Evolutionary conservation across 2,329 filamentous ascomycete species (phyloP).

Genomic region (Diatrype stigma): DNA sequence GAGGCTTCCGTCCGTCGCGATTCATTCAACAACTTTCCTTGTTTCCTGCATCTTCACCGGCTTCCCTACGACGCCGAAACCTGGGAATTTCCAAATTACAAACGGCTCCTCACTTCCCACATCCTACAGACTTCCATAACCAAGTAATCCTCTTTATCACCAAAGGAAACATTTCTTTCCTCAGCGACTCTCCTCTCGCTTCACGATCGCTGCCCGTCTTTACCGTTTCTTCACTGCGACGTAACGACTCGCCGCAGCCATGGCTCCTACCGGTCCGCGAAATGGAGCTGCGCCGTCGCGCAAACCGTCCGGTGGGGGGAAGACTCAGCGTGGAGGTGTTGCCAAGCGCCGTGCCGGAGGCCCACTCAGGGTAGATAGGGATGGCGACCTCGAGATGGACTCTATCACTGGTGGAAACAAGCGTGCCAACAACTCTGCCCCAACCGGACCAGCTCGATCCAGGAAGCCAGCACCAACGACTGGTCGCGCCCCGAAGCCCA

Average conservation of each 20-base stretch:
- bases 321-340: conserved; percentile 41
- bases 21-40: background rate
- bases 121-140: background rate
- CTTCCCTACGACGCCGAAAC: background rate
- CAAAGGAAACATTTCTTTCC: background rate
- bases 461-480: conserved; percentile 10
- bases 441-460: conserved; percentile 12
- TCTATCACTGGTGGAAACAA: conserved; percentile 26
- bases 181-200: background rate
- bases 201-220: background rate
- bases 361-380: conserved; percentile 41
- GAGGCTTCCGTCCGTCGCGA: background rate
- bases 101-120: background rate
- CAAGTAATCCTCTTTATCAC: background rate
- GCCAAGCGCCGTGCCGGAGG: conserved; percentile 42
- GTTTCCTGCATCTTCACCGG: background rate
- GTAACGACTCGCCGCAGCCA: conserved; percentile 6
- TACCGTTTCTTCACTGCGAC: background rate
- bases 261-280: conserved; percentile 20
- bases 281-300: conserved; percentile 16
- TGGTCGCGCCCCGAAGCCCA: conserved; percentile 21
- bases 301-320: conserved; percentile 16
- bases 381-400: conserved; percentile 60
- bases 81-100: background rate
- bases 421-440: conserved; percentile 12